Evolutionary conservation across 108 stramenopile genomes (phyloP), one percentile per base, ranked within the genome.

Genomic region (Bacterosira constricta): DNA sequence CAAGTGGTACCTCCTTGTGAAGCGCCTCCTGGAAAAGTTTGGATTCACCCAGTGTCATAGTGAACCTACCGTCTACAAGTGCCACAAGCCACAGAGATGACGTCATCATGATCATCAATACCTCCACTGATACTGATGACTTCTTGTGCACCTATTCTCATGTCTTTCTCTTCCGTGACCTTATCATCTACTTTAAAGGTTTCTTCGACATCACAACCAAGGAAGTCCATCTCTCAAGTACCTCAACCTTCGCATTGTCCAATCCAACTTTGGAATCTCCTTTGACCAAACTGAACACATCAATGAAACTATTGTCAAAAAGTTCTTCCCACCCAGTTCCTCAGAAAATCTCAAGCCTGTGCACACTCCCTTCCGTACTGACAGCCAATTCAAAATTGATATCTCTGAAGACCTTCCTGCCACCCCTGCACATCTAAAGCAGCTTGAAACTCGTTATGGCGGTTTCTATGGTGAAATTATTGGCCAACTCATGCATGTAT

Each of bases 261-360:
- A n/a, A n/a, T n/a, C n/a, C n/a, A n/a, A n/a, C n/a, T n/a, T n/a
- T n/a, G n/a, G n/a, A n/a, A n/a, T n/a, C n/a, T n/a, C n/a, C n/a
- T n/a, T n/a, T n/a, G n/a, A 63, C 46, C 63, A 63, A 27, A 46
- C 63, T 3, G 15, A 63, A 29, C 63, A 63, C 15, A 63, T 63
- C 30, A 30, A 63, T 6, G 46, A 45, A 6, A 49, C 9, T 7
- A 63, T 63, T 45, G 10, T 63, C 7, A 25, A 63, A 21, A 7
- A 42, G 23, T 63, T 41, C 42, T 63, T 63, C 36, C 63, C 63
- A 27, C 4, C 9, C 13, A 23, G 13, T 27, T 4, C 8, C 13
- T n/a, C 11, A 23, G 44, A 63, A 31, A 15, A 10, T 5, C n/a
- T 63, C 15, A 63, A 63, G 46, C 21, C 63, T n/a, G 63, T 29